These are phyloP conservation scores for Jamesozyma spencerorum DNA, from an alignment of 805 yeast genomes.

Conservation along the genomic window DNA sequence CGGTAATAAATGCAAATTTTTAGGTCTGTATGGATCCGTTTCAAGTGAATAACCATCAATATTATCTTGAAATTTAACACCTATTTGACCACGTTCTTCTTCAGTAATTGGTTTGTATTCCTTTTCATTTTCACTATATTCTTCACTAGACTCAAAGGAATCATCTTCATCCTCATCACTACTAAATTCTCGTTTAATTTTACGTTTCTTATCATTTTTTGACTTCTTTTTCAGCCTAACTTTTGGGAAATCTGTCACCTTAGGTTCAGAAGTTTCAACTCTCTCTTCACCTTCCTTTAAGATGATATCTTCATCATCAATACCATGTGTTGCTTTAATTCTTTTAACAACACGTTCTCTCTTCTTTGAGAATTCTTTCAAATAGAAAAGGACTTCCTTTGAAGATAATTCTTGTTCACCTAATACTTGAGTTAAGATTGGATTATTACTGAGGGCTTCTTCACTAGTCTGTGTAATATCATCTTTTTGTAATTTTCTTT, in stretches of 20 bases:
- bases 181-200: constrained; percentile 2
- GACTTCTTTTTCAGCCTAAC: constrained; percentile 3
- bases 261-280: constrained; percentile 12
- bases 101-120: constrained; percentile 9
- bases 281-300: neutral
- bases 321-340: constrained; percentile 26
- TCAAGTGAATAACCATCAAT: constrained; percentile 32
- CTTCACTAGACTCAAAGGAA: constrained; percentile 5
- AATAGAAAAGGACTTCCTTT: constrained; percentile 34
- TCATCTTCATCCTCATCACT: neutral
- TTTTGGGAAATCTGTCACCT: constrained; percentile 9
- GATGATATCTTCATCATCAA: constrained; percentile 22
- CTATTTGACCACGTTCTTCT: neutral
- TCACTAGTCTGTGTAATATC: constrained; percentile 30
- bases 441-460: constrained; percentile 34
- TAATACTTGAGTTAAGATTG: constrained; percentile 36
- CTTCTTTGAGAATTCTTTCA: constrained; percentile 26
- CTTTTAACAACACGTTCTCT: constrained; percentile 22
- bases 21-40: constrained; percentile 39
- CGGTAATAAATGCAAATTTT: constrained; percentile 49
- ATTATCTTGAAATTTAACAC: constrained; percentile 22
- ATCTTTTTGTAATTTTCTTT: constrained; percentile 25
- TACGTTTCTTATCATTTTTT: constrained; percentile 5
- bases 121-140: constrained; percentile 12
- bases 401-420: constrained; percentile 39